Conservation (phyloP, 2,329 filamentous ascomycete genomes). For the Knufia petricola region DNA sequence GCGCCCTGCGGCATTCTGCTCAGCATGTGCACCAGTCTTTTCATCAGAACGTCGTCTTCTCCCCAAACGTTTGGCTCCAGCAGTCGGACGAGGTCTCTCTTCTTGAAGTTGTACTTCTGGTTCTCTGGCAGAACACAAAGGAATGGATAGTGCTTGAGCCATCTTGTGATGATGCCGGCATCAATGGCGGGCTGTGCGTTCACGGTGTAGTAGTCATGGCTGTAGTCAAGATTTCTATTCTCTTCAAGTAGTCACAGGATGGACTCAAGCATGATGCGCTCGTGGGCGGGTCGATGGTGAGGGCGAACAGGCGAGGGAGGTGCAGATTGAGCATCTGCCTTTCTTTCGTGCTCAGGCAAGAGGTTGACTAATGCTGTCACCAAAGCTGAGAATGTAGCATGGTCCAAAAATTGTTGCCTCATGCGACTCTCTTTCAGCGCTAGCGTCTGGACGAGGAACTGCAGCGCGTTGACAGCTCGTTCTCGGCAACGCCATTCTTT, state of each 20-base stretch:
- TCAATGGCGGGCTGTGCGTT: conserved; percentile 43
- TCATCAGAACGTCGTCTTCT: conserved; percentile 36
- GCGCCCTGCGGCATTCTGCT: neutral
- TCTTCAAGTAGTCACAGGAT: conserved; percentile 53
- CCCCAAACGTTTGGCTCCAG: conserved; percentile 32
- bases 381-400: conserved; percentile 25
- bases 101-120: conserved; percentile 30
- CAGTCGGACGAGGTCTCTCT: conserved; percentile 32
- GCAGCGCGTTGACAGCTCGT: conserved; percentile 35
- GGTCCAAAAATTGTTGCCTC: conserved; percentile 12
- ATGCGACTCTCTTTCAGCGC: conserved; percentile 11
- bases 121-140: conserved; percentile 42
- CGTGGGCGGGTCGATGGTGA: conserved; percentile 29
- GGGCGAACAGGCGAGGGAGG: conserved; percentile 19
- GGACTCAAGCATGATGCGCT: conserved; percentile 37
- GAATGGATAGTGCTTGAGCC: conserved; percentile 63
- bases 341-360: conserved; percentile 26
- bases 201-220: neutral
- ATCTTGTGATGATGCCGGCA: conserved; percentile 59
- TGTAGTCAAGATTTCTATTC: conserved; percentile 3
- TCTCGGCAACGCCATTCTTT: conserved; percentile 29
- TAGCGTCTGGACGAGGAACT: conserved; percentile 30
- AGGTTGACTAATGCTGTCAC: conserved; percentile 19
- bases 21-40: conserved; percentile 14
- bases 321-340: conserved; percentile 29